Evolutionary conservation across 371 early-diverging fungal genomes (phyloP).

Genomic region (Saksenaea oblongispora): DNA sequence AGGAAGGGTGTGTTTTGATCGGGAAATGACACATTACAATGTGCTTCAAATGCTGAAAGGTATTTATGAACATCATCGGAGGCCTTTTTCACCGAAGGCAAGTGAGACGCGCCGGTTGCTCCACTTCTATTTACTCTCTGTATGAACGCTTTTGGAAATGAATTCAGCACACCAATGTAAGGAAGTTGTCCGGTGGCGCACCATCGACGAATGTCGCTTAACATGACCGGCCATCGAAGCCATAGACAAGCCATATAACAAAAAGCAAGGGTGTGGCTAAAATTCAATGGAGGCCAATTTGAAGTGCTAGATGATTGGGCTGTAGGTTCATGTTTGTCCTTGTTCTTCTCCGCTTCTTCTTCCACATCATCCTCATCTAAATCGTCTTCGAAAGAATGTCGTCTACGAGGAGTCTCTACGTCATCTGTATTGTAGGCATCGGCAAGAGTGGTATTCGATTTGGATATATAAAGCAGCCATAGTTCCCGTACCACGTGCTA

Average conservation of each 20-base stretch:
- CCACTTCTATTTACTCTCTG: background rate
- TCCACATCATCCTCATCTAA: background rate
- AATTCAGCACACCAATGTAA: conserved; percentile 16
- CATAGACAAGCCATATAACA: conserved; percentile 32
- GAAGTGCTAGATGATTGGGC: background rate
- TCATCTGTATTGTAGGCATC: conserved; percentile 20
- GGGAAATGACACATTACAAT: conserved; percentile 12
- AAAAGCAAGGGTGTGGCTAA: conserved; percentile 15
- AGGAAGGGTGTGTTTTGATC: conserved; percentile 21
- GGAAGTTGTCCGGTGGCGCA: conserved; percentile 20
- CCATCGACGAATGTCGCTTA: conserved; percentile 29
- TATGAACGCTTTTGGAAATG: conserved; percentile 9
- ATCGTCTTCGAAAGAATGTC: background rate
- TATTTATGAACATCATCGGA: background rate
- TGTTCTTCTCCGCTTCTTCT: background rate
- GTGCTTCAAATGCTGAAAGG: background rate
- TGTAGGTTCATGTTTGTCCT: background rate
- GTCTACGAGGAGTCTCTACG: background rate
- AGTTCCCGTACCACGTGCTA: conserved; percentile 30
- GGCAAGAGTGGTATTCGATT: conserved; percentile 9
- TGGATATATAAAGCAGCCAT: conserved; percentile 33
- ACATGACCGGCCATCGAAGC: conserved; percentile 30
- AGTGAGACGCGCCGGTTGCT: background rate
- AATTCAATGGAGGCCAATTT: conserved; percentile 15
- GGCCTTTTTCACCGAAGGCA: background rate